Evolutionary conservation across 179 eudicot species (phyloP).

Genomic region (Camellia oleifera): DNA sequence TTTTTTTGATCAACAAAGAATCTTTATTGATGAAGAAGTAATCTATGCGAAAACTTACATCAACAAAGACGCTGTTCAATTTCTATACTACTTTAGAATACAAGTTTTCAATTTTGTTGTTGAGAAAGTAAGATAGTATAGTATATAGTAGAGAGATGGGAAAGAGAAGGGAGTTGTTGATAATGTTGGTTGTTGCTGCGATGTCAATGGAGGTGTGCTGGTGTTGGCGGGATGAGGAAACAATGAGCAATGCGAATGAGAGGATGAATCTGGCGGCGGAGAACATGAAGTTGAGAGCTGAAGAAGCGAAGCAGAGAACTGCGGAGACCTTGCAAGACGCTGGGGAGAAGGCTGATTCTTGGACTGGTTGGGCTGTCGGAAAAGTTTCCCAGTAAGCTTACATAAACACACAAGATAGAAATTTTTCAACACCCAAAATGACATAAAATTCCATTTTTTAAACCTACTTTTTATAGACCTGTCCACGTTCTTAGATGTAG

Average conservation of each 20-base stretch:
- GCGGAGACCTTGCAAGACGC: constrained; percentile 17
- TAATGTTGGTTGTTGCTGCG: constrained; percentile 2
- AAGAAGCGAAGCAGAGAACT: constrained; percentile 7
- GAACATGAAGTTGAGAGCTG: constrained; percentile 17
- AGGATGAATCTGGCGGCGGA: constrained; percentile 11
- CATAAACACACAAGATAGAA: no score
- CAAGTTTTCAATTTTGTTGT: no score
- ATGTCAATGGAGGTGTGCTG: constrained; percentile 19
- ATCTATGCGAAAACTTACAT: no score
- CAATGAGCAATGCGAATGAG: background rate
- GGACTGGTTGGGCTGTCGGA: constrained; percentile 28
- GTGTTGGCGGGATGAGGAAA: constrained; percentile 17
- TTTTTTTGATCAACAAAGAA: no score
- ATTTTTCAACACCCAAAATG: no score
- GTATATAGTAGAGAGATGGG: background rate
- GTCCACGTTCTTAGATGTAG: no score
- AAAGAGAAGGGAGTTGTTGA: constrained; percentile 17
- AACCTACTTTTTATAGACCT: no score
- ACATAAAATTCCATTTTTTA: no score
- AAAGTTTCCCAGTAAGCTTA: constrained; percentile 29
- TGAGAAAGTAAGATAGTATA: no score
- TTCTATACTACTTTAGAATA: no score
- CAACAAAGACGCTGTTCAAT: no score
- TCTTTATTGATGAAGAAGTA: no score
- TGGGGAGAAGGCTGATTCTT: constrained; percentile 16